A percentile compares a stretch with the other conserved stretches of the same genome.
phyloP scores from a whole-genome alignment of 108 stramenopile genomes.

The Nannochloropsis salina region DNA sequence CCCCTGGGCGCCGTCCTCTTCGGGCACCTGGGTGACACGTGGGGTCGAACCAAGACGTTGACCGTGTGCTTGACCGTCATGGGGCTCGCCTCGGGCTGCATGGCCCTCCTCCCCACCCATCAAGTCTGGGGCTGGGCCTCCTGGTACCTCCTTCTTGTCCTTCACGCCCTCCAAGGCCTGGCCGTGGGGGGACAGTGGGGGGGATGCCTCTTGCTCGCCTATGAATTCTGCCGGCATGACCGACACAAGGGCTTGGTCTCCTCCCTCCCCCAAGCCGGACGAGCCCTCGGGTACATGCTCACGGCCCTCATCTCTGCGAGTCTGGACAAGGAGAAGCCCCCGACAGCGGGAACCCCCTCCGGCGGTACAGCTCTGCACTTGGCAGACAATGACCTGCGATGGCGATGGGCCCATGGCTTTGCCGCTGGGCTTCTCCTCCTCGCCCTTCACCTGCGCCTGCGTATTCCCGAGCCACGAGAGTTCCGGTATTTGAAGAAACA shows the following conservation, averaged over 20 bases:
- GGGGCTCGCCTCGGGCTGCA: conserved; percentile 5
- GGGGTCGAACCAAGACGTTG: not conserved
- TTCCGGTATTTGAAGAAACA: not conserved
- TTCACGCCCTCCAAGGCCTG: not conserved
- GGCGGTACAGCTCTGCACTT: not conserved
- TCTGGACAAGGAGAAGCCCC: not conserved
- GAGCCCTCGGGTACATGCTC: not conserved
- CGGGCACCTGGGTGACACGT: conserved; percentile 5
- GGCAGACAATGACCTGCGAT: not conserved
- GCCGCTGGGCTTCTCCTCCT: conserved; percentile 15
- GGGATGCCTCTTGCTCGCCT: not conserved
- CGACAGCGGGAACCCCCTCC: not conserved
- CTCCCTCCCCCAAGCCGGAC: not conserved
- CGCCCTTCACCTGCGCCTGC: not conserved
- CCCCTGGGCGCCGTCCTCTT: not conserved
- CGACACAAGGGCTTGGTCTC: not conserved
- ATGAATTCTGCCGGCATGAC: conserved; percentile 8
- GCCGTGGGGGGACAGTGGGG: not conserved
- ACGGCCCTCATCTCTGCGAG: not conserved
- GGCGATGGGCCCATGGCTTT: not conserved
- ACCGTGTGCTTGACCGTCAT: not conserved
- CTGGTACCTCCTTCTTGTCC: not conserved
- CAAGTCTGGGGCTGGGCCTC: not conserved
- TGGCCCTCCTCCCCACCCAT: not conserved
- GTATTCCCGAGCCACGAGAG: not conserved